Conservation (phyloP, 805 yeast species). For the Metschnikowia aberdeeniae region DNA sequence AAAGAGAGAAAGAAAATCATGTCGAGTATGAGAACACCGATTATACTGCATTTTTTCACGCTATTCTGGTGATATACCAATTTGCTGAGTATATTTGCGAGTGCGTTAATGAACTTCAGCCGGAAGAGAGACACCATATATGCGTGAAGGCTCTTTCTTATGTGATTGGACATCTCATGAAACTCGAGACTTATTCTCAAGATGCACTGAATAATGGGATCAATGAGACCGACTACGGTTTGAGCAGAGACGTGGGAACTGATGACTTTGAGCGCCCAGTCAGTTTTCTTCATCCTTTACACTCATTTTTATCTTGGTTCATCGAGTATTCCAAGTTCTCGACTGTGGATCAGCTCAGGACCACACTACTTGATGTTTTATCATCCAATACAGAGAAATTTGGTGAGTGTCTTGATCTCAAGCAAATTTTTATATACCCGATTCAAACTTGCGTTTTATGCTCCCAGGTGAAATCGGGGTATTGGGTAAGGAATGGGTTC, state of each 20-base stretch:
- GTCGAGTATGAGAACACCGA: constrained; percentile 89
- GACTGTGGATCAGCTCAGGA: constrained; percentile 16
- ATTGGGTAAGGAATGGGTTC: constrained; percentile 93
- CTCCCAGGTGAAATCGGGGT: constrained; percentile 82
- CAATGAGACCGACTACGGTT: constrained; percentile 16
- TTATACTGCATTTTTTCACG: constrained; percentile 68
- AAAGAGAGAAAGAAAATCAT: constrained; percentile 73
- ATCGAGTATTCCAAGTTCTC: constrained; percentile 48
- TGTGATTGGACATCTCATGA: constrained; percentile 27
- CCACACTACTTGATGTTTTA: not conserved
- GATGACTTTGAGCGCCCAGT: constrained; percentile 39
- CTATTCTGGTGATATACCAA: constrained; percentile 63
- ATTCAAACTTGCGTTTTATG: constrained; percentile 70
- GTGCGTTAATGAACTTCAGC: constrained; percentile 30
- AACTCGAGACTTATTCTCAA: constrained; percentile 20
- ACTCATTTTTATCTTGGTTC: constrained; percentile 67
- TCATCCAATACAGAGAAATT: not conserved
- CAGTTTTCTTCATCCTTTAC: constrained; percentile 78
- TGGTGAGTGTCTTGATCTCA: constrained; percentile 4
- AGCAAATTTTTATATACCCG: constrained; percentile 62
- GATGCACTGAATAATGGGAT: constrained; percentile 1
- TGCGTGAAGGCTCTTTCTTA: constrained; percentile 27
- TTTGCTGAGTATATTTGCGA: constrained; percentile 53
- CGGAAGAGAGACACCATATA: constrained; percentile 9
- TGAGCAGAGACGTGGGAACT: constrained; percentile 4